Conservation (phyloP, 306 rosid genomes). For the Malus orientalis region DNA sequence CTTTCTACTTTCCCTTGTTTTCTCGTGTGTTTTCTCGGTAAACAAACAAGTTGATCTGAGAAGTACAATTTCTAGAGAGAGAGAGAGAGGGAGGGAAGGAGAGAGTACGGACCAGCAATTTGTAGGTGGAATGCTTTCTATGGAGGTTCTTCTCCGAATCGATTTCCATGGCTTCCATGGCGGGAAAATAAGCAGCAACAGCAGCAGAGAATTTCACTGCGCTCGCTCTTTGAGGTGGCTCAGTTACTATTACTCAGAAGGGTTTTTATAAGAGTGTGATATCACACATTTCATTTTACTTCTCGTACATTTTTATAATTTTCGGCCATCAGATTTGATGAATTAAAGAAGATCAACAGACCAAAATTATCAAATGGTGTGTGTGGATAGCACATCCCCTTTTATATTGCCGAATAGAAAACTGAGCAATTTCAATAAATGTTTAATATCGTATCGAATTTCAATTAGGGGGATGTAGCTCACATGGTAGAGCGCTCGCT, state of each 20-base stretch:
- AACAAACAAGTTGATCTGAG: constrained; percentile 3
- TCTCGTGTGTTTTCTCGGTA: neutral
- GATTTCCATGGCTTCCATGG: constrained; percentile 57
- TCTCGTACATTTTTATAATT: too few species aligned
- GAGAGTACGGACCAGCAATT: constrained; percentile 29
- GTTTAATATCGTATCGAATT: rapidly evolving
- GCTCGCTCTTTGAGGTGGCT: neutral
- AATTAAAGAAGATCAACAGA: too few species aligned
- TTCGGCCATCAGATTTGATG: too few species aligned
- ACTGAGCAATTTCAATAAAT: neutral
- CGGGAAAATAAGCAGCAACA: constrained; percentile 28
- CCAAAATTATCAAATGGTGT: too few species aligned
- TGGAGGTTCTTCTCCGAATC: constrained; percentile 38
- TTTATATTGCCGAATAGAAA: neutral
- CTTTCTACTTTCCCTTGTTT: neutral
- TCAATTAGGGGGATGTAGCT: neutral
- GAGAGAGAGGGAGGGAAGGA: neutral
- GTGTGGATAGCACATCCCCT: too few species aligned
- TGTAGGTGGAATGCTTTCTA: constrained; percentile 49
- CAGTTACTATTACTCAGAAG: neutral
- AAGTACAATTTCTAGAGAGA: neutral
- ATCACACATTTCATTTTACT: too few species aligned
- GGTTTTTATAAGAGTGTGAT: neutral
- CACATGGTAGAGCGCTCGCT: too few species aligned
- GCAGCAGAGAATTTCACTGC: neutral